phyloP scores from a whole-genome alignment of 345 rosid genomes.

The Moricandia moricandioides region DNA sequence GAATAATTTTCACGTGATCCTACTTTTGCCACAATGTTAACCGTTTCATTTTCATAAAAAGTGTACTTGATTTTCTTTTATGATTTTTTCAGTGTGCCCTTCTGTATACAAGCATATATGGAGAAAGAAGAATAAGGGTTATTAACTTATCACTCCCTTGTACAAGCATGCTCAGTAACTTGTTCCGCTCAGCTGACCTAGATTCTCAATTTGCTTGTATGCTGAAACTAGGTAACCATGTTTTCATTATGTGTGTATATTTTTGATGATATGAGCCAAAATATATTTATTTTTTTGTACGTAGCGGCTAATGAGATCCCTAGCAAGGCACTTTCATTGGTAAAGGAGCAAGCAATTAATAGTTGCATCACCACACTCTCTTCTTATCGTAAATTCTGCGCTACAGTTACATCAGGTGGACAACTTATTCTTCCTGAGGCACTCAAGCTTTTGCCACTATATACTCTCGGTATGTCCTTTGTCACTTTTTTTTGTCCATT shows the following conservation, averaged over 20 bases:
- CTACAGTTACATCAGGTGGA: slow-evolving; percentile 87
- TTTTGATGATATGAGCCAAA: neutral
- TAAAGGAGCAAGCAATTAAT: slow-evolving; percentile 74
- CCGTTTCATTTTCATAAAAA: neutral
- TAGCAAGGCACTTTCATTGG: slow-evolving; percentile 52
- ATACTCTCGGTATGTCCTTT: slow-evolving; percentile 73
- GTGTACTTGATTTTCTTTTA: neutral
- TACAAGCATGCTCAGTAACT: slow-evolving; percentile 78
- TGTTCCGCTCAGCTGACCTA: slow-evolving; percentile 91
- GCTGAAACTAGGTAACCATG: slow-evolving; percentile 78
- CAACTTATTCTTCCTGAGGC: slow-evolving; percentile 98
- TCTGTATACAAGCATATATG: slow-evolving; percentile 83
- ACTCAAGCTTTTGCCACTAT: slow-evolving; percentile 87
- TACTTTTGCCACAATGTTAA: neutral
- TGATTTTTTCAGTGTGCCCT: slow-evolving; percentile 74
- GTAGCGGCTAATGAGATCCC: slow-evolving; percentile 78
- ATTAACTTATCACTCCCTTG: slow-evolving; percentile 84
- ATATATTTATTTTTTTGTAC: neutral
- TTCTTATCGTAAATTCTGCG: slow-evolving; percentile 90
- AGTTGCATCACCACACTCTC: slow-evolving; percentile 67
- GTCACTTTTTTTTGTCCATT: neutral
- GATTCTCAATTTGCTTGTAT: slow-evolving; percentile 92
- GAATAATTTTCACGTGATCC: neutral
- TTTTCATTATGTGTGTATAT: slow-evolving; percentile 6
- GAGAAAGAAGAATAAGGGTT: slow-evolving; percentile 94